Evolutionary conservation across 78 protist genomes (phyloP).

Genomic region (Salpingoeca rosetta): DNA sequence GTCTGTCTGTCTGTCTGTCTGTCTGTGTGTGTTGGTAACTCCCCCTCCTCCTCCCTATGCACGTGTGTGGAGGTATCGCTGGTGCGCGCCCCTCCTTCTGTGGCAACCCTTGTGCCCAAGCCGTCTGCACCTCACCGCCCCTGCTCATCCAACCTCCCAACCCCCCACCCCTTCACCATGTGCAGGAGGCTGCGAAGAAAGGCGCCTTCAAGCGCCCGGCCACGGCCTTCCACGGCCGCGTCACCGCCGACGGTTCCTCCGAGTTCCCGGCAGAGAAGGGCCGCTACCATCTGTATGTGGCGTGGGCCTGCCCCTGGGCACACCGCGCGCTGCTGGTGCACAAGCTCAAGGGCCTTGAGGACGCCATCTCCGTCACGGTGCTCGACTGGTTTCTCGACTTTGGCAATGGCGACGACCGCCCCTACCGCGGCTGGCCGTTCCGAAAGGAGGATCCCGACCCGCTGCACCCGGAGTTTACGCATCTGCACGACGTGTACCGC

Average conservation of each 20-base stretch:
- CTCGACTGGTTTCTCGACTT: neutral
- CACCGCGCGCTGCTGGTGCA: slow-evolving; percentile 25
- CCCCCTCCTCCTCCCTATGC: too few species aligned
- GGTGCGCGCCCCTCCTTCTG: too few species aligned
- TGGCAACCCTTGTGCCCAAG: too few species aligned
- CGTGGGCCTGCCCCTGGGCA: slow-evolving; percentile 62
- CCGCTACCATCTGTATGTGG: slow-evolving; percentile 56
- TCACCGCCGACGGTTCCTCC: neutral
- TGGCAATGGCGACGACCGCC: neutral
- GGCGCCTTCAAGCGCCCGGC: slow-evolving; percentile 32
- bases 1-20: too few species aligned
- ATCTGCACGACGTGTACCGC: slow-evolving; percentile 12
- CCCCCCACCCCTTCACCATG: too few species aligned
- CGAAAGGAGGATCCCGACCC: neutral
- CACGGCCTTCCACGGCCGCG: neutral
- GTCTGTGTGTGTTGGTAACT: too few species aligned
- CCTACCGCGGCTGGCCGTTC: neutral
- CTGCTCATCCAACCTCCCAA: too few species aligned
- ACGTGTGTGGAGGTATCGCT: too few species aligned
- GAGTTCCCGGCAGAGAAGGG: slow-evolving; percentile 36
- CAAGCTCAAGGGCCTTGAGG: slow-evolving; percentile 55
- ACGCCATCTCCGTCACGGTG: slow-evolving; percentile 20
- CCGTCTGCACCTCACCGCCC: too few species aligned
- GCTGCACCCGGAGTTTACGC: neutral
- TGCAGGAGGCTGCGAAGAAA: neutral